Evolutionary conservation across 139 green algal species (phyloP).

Genomic region (Auxenochlorella pyrenoidosa): DNA sequence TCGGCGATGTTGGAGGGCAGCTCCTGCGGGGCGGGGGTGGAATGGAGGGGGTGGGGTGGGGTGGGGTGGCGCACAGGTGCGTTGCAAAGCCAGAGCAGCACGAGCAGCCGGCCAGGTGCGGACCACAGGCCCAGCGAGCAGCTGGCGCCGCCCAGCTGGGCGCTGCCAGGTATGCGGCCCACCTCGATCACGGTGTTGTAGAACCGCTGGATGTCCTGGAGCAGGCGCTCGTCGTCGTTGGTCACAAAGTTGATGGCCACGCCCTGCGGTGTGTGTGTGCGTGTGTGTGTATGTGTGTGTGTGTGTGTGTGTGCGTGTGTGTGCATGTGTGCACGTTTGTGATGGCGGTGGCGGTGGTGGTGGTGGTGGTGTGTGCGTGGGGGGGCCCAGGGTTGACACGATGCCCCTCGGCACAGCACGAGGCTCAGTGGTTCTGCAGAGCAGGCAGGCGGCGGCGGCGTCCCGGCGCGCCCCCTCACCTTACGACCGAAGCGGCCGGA

Average conservation of each 20-base stretch:
- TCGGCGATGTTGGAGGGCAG: slow-evolving; percentile 97
- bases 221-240: slow-evolving; percentile 93
- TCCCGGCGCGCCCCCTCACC: too few species aligned
- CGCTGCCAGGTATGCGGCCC: too few species aligned
- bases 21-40: slow-evolving; percentile 56
- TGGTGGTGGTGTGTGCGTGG: background rate
- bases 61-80: too few species aligned
- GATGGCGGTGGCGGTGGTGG: background rate
- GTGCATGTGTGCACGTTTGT: too few species aligned
- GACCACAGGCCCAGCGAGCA: too few species aligned
- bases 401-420: background rate
- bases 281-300: too few species aligned
- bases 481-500: slow-evolving; percentile 95
- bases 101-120: too few species aligned
- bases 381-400: too few species aligned
- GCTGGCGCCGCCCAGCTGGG: too few species aligned
- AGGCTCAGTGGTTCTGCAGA: too few species aligned
- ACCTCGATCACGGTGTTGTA: slow-evolving; percentile 99
- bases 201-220: slow-evolving; percentile 98
- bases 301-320: too few species aligned
- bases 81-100: too few species aligned
- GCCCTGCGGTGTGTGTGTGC: slow-evolving; percentile 69
- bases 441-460: background rate
- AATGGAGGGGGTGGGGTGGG: background rate
- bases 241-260: slow-evolving; percentile 99